These are phyloP conservation scores for Amoeboaphelidium protococcarum DNA, from an alignment of 371 early-diverging fungal genomes.

Conservation along the genomic window DNA sequence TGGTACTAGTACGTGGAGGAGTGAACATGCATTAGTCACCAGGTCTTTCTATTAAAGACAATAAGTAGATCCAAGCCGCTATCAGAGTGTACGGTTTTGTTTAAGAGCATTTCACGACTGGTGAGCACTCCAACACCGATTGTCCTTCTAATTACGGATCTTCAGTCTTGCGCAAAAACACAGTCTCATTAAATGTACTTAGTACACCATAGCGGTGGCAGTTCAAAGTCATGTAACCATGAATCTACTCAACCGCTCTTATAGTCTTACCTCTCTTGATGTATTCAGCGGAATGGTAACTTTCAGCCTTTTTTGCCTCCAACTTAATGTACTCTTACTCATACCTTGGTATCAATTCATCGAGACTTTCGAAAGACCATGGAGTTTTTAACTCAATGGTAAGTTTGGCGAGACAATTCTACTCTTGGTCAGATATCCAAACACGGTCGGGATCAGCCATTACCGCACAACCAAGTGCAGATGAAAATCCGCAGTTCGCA, in stretches of 20 bases:
- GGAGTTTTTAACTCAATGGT: not conserved
- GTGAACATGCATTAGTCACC: not conserved
- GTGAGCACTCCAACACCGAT: not conserved
- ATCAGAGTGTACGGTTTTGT: not conserved
- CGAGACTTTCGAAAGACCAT: not conserved
- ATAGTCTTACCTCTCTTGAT: not conserved
- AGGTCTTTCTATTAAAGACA: not conserved
- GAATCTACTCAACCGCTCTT: not conserved
- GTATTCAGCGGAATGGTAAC: too few species aligned
- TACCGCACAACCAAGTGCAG: too few species aligned
- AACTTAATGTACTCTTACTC: not conserved
- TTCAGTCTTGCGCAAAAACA: not conserved
- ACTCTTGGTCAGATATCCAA: not conserved
- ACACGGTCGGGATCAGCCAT: not conserved
- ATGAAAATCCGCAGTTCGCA: too few species aligned
- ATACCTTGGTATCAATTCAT: not conserved
- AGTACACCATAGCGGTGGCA: not conserved
- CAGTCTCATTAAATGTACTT: not conserved
- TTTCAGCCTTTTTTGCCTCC: not conserved
- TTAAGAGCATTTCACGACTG: not conserved
- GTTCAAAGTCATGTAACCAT: not conserved
- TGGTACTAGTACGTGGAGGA: not conserved
- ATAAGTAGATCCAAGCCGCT: not conserved
- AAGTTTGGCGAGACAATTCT: not conserved
- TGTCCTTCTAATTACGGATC: not conserved